phyloP scores from a whole-genome alignment of 2,329 filamentous ascomycete species.

The Torrubiellomyces zombiae region DNA sequence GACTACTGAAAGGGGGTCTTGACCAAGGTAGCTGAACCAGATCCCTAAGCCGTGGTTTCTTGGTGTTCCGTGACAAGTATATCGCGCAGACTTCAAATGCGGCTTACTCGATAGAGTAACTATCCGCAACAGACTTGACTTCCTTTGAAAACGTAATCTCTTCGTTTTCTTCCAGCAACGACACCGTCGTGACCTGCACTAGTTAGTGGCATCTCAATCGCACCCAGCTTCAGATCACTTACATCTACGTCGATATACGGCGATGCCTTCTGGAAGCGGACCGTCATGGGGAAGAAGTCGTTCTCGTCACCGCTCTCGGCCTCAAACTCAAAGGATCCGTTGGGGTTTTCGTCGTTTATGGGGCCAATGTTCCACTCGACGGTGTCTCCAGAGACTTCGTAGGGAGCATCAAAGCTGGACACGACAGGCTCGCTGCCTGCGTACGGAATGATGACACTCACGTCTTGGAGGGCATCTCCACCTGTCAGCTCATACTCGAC shows the following conservation, averaged over 20 bases:
- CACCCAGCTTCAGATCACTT: constrained; percentile 23
- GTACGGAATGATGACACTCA: constrained; percentile 79
- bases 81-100: not conserved
- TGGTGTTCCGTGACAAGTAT: not conserved
- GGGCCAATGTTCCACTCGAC: constrained; percentile 87
- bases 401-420: constrained; percentile 84
- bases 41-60: not conserved
- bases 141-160: constrained; percentile 74
- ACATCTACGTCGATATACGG: constrained; percentile 92
- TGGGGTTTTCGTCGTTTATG: constrained; percentile 67
- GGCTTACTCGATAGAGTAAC: constrained; percentile 55
- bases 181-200: constrained; percentile 45
- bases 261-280: constrained; percentile 70
- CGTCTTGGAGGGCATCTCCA: constrained; percentile 62
- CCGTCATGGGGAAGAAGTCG: constrained; percentile 95
- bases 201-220: constrained; percentile 10
- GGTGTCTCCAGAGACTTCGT: constrained; percentile 83
- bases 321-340: constrained; percentile 89
- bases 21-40: no score
- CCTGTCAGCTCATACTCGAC: constrained; percentile 91
- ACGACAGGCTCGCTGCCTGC: constrained; percentile 70
- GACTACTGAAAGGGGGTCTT: no score
- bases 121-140: constrained; percentile 58
- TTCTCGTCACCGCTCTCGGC: constrained; percentile 73
- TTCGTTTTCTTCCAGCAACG: constrained; percentile 57